Conservation (phyloP, 352 stramenopile species). For the Halophytophthora batemanensis region DNA sequence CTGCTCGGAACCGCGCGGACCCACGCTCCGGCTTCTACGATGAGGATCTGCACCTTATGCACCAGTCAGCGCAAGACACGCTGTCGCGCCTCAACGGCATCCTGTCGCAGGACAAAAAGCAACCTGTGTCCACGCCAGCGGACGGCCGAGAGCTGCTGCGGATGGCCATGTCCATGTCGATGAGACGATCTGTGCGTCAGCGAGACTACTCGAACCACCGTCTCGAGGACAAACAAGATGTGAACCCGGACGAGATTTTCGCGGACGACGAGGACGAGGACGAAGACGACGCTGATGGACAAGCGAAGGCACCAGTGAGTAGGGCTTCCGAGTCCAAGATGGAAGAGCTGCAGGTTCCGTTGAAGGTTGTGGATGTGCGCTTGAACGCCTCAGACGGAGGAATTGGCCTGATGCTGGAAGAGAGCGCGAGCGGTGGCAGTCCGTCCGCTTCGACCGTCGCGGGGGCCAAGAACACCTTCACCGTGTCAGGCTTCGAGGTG, state of each 20-base stretch:
- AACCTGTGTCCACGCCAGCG: slow-evolving; percentile 15
- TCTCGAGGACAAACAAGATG: slow-evolving; percentile 26
- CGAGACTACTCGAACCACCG: slow-evolving; percentile 57
- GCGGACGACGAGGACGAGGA: slow-evolving; percentile 25
- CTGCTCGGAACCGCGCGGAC: slow-evolving; percentile 13
- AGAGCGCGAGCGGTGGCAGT: slow-evolving; percentile 9
- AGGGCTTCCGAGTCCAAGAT: slow-evolving; percentile 1
- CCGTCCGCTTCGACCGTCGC: slow-evolving; percentile 1
- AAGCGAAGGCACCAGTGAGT: neutral
- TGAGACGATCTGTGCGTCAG: slow-evolving; percentile 48
- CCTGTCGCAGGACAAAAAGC: slow-evolving; percentile 33
- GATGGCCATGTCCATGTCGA: slow-evolving; percentile 58
- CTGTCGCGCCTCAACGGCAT: slow-evolving; percentile 64
- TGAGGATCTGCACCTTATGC: slow-evolving; percentile 50
- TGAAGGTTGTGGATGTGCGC: slow-evolving; percentile 51
- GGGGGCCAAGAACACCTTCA: slow-evolving; percentile 27
- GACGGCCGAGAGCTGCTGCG: slow-evolving; percentile 26
- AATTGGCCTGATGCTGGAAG: slow-evolving; percentile 59
- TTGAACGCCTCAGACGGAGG: slow-evolving; percentile 68
- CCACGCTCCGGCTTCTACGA: slow-evolving; percentile 32
- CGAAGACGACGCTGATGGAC: neutral
- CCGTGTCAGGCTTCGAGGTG: slow-evolving; percentile 58
- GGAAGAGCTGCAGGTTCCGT: slow-evolving; percentile 13
- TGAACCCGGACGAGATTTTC: slow-evolving; percentile 74
- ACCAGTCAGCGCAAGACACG: slow-evolving; percentile 62